Evolutionary conservation across 768 basidiomycete species (phyloP).

Genomic region (Boletus reticuloceps): DNA sequence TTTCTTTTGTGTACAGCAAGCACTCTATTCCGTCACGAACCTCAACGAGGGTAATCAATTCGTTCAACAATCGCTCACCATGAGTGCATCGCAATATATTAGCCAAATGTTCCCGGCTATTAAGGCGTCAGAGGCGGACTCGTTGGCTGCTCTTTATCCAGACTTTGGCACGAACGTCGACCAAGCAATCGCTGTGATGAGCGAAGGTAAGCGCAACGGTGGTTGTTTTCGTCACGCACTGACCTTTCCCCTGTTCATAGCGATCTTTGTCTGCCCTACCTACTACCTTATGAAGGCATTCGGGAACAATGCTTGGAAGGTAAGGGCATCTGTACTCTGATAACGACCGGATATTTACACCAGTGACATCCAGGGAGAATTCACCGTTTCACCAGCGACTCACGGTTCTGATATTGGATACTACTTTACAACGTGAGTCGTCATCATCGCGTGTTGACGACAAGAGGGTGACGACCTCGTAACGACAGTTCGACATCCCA

Average conservation of each 20-base stretch:
- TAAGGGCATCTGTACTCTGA: background rate
- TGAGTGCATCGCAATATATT: no score
- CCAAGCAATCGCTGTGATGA: no score
- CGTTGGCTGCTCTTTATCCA: no score
- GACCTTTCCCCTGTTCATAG: slow-evolving; percentile 17
- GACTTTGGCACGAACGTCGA: no score
- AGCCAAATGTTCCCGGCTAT: no score
- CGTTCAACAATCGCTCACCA: no score
- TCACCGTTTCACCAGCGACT: slow-evolving; percentile 40
- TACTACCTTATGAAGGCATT: slow-evolving; percentile 36
- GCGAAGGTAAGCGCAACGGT: no score
- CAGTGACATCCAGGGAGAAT: slow-evolving; percentile 21
- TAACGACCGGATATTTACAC: background rate
- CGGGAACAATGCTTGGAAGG: slow-evolving; percentile 30
- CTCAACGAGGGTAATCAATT: no score
- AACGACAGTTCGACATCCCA: slow-evolving; percentile 14
- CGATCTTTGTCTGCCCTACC: slow-evolving; percentile 46
- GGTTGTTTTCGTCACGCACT: no score
- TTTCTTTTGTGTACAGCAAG: no score
- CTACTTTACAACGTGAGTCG: slow-evolving; percentile 43
- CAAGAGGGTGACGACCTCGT: background rate
- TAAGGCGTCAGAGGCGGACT: no score
- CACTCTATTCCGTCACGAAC: no score
- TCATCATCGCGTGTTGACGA: background rate
- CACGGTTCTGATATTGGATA: slow-evolving; percentile 42